Evolutionary conservation across 352 stramenopile genomes (phyloP).

Genomic region (Pythium aristosporum): DNA sequence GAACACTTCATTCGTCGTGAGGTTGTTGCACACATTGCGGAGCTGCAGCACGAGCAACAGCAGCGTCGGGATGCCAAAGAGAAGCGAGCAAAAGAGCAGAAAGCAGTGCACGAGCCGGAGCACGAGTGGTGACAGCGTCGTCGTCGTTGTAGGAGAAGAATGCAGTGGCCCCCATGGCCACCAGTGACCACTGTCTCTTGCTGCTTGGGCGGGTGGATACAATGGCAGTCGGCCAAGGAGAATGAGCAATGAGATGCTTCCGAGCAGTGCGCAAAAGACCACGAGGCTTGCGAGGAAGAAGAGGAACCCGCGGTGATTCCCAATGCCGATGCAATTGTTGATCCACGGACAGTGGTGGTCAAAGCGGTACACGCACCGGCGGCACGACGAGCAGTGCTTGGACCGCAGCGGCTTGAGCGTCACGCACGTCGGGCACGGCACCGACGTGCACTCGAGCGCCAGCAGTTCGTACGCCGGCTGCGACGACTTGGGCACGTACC

Average conservation of each 20-base stretch:
- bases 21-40: conserved; percentile 65
- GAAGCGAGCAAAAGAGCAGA: conserved; percentile 49
- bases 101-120: conserved; percentile 55
- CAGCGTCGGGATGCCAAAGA: conserved; percentile 70
- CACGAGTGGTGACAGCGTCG: conserved; percentile 38
- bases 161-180: conserved; percentile 7
- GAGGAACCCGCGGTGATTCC: conserved; percentile 77
- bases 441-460: conserved; percentile 51
- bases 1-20: conserved; percentile 88
- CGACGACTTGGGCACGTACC: conserved; percentile 60
- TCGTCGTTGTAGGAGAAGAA: background rate
- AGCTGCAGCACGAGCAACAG: conserved; percentile 65
- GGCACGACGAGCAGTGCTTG: conserved; percentile 80
- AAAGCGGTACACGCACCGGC: conserved; percentile 78
- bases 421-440: conserved; percentile 80
- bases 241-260: conserved; percentile 45
- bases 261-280: conserved; percentile 50
- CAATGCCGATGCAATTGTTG: conserved; percentile 79
- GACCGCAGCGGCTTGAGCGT: conserved; percentile 72
- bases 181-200: background rate
- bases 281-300: conserved; percentile 57
- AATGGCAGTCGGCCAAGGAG: conserved; percentile 44
- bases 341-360: conserved; percentile 88
- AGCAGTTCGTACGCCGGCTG: conserved; percentile 77
- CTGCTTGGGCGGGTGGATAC: conserved; percentile 19